Evolutionary conservation across 2,329 filamentous ascomycete genomes (phyloP).

Genomic region (Phialemoniopsis sp.): DNA sequence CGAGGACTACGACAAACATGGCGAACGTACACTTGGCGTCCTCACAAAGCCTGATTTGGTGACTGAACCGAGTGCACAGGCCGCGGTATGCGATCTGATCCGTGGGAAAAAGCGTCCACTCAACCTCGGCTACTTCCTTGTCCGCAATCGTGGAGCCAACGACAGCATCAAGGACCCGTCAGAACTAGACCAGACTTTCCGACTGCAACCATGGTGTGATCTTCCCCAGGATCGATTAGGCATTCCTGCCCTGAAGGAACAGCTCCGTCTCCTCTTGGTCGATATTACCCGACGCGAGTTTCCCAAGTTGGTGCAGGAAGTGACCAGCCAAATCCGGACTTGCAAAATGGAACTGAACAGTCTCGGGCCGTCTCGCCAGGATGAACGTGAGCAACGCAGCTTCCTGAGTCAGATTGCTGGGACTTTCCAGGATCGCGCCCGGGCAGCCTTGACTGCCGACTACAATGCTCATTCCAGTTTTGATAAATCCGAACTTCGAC

Average conservation of each 20-base stretch:
- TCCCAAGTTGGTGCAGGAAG: conserved; percentile 26
- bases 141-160: conserved; percentile 42
- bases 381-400: conserved; percentile 22
- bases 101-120: conserved; percentile 32
- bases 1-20: conserved; percentile 29
- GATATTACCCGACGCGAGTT: conserved; percentile 34
- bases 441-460: conserved; percentile 25
- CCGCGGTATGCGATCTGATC: conserved; percentile 35
- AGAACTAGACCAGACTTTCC: conserved; percentile 32
- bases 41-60: conserved; percentile 60
- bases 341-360: conserved; percentile 12
- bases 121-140: conserved; percentile 42
- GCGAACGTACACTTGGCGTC: conserved; percentile 38
- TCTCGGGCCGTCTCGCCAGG: conserved; percentile 24
- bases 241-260: conserved; percentile 24
- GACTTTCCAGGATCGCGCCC: conserved; percentile 19
- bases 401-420: conserved; percentile 28
- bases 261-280: conserved; percentile 30
- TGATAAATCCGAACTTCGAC: conserved; percentile 16
- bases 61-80: conserved; percentile 29
- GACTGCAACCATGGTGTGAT: conserved; percentile 24
- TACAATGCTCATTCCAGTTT: conserved; percentile 28
- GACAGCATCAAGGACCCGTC: conserved; percentile 25
- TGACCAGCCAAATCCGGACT: conserved; percentile 8
- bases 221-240: conserved; percentile 23